Percentiles rank a stretch among this genome's conserved stretches.
phyloP scores from a whole-genome alignment of 2,329 filamentous ascomycete genomes.

The Pseudogymnoascus sp. region DNA sequence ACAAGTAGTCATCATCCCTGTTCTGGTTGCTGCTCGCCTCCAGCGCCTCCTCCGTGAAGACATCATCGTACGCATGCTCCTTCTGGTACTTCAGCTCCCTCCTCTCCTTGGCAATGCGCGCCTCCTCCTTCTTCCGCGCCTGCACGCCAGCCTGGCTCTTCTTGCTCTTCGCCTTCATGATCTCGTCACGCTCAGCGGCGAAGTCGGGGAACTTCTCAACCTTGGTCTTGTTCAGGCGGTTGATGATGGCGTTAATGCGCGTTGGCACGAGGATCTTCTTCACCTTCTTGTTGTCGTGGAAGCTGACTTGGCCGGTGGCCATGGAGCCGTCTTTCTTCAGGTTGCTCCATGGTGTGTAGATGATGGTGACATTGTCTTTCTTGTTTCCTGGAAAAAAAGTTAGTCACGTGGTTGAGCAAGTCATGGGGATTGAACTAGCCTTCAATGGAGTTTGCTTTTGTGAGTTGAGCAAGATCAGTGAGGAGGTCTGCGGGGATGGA shows the following conservation, averaged over 20 bases:
- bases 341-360: slow-evolving; percentile 98
- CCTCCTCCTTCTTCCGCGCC: slow-evolving; percentile 69
- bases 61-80: slow-evolving; percentile 94
- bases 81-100: slow-evolving; percentile 89
- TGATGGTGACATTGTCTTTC: slow-evolving; percentile 92
- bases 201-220: slow-evolving; percentile 83
- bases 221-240: slow-evolving; percentile 96
- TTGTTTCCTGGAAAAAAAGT: slow-evolving; percentile 65
- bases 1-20: slow-evolving; percentile 65
- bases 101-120: slow-evolving; percentile 64
- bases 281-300: slow-evolving; percentile 82
- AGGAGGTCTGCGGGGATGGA: slow-evolving; percentile 66
- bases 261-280: slow-evolving; percentile 71
- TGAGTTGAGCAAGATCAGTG: slow-evolving; percentile 88
- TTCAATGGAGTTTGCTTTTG: slow-evolving; percentile 98
- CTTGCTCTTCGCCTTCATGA: slow-evolving; percentile 61
- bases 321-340: slow-evolving; percentile 92
- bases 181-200: slow-evolving; percentile 70
- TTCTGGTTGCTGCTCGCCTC: slow-evolving; percentile 77
- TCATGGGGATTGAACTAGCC: slow-evolving; percentile 39
- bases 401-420: slow-evolving; percentile 11
- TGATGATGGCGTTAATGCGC: slow-evolving; percentile 85
- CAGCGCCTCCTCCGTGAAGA: slow-evolving; percentile 78
- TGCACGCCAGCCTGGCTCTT: slow-evolving; percentile 57
- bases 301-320: slow-evolving; percentile 90